Percentiles rank a stretch among this genome's conserved stretches.
These are phyloP conservation scores for Cucurbita maxima DNA, from an alignment of 306 rosid genomes.

Conservation along the genomic window DNA sequence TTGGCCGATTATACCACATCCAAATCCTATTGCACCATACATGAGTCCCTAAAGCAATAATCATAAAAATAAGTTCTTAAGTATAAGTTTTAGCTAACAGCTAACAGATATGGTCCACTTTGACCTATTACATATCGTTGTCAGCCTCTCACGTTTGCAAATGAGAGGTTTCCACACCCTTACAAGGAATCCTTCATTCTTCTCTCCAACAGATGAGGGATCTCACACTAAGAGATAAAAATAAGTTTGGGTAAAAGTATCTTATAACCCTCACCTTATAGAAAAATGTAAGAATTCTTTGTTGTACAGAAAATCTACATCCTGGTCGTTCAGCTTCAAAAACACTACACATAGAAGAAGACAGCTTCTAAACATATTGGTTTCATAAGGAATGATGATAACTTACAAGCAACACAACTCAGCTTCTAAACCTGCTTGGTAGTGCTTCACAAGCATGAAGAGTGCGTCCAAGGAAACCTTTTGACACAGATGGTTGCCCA, in stretches of 20 bases:
- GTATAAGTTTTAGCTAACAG: too few species aligned
- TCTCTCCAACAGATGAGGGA: too few species aligned
- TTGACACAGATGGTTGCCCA: constrained; percentile 29
- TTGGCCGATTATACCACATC: constrained; percentile 90
- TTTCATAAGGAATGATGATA: not conserved
- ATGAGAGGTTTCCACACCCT: too few species aligned
- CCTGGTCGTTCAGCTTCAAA: constrained; percentile 45
- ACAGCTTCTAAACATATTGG: not conserved
- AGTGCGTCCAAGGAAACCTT: constrained; percentile 22
- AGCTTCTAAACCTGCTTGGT: constrained; percentile 26
- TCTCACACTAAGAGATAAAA: not conserved
- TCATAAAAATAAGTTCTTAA: not conserved
- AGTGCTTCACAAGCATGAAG: constrained; percentile 30
- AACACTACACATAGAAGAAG: constrained; percentile 20
- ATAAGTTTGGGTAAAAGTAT: not conserved
- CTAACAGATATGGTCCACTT: too few species aligned
- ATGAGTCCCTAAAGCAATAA: constrained; percentile 54
- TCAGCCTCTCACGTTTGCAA: too few species aligned
- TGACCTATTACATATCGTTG: too few species aligned
- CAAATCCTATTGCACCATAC: constrained; percentile 85
- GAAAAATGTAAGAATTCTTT: constrained; percentile 29
- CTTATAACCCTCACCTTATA: constrained; percentile 18
- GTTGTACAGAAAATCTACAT: constrained; percentile 23
- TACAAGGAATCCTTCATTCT: too few species aligned
- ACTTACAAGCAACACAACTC: not conserved